Evolutionary conservation across 805 yeast genomes (phyloP), one percentile per base, ranked within the genome.

Genomic region (Wickerhamiella sergipiensis): DNA sequence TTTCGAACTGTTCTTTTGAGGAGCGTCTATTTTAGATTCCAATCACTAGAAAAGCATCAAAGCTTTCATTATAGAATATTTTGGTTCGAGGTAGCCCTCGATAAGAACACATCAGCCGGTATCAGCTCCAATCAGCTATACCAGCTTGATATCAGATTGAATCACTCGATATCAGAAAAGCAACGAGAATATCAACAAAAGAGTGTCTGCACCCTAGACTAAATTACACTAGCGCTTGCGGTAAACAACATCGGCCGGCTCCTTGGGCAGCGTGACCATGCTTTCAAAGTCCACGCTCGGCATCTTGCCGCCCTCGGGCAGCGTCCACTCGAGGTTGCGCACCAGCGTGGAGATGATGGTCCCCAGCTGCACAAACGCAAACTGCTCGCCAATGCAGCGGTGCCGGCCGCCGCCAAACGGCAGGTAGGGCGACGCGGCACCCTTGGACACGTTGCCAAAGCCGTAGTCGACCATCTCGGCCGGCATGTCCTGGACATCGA

Each of bases 351-450:
- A 70, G 63, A 92, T 72, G 54, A 92, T 74, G 47, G 92, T 81
- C 47, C 95, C 95, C 57, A 92, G 77, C 74, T 92, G 98, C 58
- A 83, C 80, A 67, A 81, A 86, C 23, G 98, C 98, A 71, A 92
- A 92, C 67, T 90, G 97, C 71, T 92, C 98, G 66, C 98, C 98
- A 63, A 92, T 90, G 72, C 98, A 92, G 73, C 98, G 84, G 69
- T 92, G 98, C 76, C 98, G 85, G 59, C 98, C 98, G 68, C 97
- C 98, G 60, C 98, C 98, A 63, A 92, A 92, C 51, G 98, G 98
- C 66, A 92, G 78, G 71, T 87, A 92, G 53, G 97, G 95, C 43
- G 96, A 86, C 29, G 85, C 73, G 49, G 90, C 97, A 71, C 97
- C 98, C 71, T 92, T 92, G 45, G 95, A 81, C 56, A 92, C 85